Evolutionary conservation across 257 asterid species (phyloP).

Genomic region (Gentiana straminea): DNA sequence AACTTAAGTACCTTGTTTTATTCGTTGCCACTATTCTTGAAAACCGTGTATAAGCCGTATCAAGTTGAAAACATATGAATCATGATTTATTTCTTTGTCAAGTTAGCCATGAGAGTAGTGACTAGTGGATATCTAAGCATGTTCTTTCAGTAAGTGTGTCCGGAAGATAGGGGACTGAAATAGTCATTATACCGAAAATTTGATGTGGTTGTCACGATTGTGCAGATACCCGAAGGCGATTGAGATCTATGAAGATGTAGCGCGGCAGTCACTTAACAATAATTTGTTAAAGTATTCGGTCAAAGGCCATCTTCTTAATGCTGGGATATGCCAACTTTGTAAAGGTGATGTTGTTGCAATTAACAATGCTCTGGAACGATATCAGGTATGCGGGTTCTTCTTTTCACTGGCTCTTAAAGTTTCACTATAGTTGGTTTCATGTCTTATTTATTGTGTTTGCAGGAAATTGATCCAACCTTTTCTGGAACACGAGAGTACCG

Average conservation of each 20-base stretch:
- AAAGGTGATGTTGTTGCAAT: conserved; percentile 88
- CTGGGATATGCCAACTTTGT: conserved; percentile 97
- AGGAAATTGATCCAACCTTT: conserved; percentile 97
- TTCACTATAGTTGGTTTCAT: conserved; percentile 1
- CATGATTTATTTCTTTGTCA: too few relatives aligned
- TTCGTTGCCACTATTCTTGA: too few relatives aligned
- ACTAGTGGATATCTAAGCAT: too few relatives aligned
- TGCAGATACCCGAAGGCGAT: conserved; percentile 79
- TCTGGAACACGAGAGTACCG: conserved; percentile 88
- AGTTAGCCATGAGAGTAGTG: too few relatives aligned
- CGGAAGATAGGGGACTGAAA: not conserved
- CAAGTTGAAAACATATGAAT: too few relatives aligned
- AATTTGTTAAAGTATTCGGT: conserved; percentile 93
- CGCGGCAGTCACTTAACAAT: conserved; percentile 70
- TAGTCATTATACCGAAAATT: too few relatives aligned
- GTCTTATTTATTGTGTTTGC: conserved; percentile 14
- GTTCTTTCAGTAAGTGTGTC: not conserved
- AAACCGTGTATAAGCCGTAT: too few relatives aligned
- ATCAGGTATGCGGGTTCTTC: conserved; percentile 40
- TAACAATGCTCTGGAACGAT: conserved; percentile 76
- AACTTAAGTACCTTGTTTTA: too few relatives aligned
- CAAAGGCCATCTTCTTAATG: conserved; percentile 96
- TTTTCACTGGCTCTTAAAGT: not conserved
- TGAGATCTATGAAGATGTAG: conserved; percentile 87
- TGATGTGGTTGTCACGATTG: conserved; percentile 4